Evolutionary conservation across 371 early-diverging fungal species (phyloP).

Genomic region (Capillidium rhysosporum): DNA sequence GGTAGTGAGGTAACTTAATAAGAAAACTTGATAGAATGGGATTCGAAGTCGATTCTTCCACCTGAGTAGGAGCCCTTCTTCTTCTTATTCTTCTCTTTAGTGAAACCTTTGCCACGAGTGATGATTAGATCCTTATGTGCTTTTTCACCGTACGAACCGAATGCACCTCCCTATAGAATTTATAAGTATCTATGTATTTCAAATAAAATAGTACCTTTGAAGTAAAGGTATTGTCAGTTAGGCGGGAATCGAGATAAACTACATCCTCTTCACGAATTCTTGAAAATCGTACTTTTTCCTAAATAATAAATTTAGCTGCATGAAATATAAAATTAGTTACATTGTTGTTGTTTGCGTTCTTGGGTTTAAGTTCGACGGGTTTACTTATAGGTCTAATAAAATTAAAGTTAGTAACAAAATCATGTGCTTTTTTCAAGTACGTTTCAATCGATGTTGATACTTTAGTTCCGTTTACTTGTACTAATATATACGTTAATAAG

Average conservation of each 20-base stretch:
- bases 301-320: slow-evolving; percentile 8
- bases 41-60: slow-evolving; percentile 63
- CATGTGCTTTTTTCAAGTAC: too few species aligned
- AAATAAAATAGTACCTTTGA: slow-evolving; percentile 20
- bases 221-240: slow-evolving; percentile 69
- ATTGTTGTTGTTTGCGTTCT: neutral
- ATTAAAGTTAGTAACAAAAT: neutral
- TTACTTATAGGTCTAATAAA: slow-evolving; percentile 8
- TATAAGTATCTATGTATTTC: neutral
- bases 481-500: neutral
- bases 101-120: slow-evolving; percentile 83
- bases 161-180: slow-evolving; percentile 23
- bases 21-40: slow-evolving; percentile 77
- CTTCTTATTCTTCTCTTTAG: slow-evolving; percentile 93
- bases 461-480: too few species aligned
- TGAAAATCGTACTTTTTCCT: slow-evolving; percentile 48
- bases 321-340: neutral
- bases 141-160: slow-evolving; percentile 67
- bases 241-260: slow-evolving; percentile 45
- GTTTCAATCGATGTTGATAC: too few species aligned
- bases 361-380: slow-evolving; percentile 10
- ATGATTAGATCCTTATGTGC: slow-evolving; percentile 82
- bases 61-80: slow-evolving; percentile 92
- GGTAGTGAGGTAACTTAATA: too few species aligned
- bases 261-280: slow-evolving; percentile 68